Percentiles rank a stretch among this genome's conserved stretches.
These are phyloP conservation scores for Euphorbia lathyris DNA, from an alignment of 345 rosid species.

Conservation along the genomic window DNA sequence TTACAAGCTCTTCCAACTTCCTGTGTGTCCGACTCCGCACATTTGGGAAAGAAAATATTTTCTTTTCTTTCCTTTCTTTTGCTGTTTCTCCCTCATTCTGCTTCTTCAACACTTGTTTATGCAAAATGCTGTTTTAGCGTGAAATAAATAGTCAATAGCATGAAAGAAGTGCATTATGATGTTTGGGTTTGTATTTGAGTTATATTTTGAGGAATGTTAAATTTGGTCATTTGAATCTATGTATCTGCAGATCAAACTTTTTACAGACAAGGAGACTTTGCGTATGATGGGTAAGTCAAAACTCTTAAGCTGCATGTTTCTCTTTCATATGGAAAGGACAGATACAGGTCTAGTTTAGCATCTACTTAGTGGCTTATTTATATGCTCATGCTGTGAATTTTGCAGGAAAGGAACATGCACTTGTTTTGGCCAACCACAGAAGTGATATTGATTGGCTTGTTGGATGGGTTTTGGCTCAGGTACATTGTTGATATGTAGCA, in stretches of 20 bases:
- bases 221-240: slow-evolving; percentile 19
- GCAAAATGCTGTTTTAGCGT: background rate
- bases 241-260: slow-evolving; percentile 61
- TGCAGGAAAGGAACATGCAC: slow-evolving; percentile 94
- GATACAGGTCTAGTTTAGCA: background rate
- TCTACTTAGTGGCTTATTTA: slow-evolving; percentile 1
- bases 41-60: background rate
- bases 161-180: background rate
- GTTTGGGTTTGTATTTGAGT: background rate
- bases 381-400: slow-evolving; percentile 10
- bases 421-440: slow-evolving; percentile 75
- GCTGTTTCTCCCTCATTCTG: no score
- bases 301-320: background rate
- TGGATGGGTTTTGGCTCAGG: slow-evolving; percentile 98
- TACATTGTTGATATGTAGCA: slow-evolving; percentile 15
- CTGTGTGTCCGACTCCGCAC: background rate
- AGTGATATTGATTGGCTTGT: slow-evolving; percentile 99
- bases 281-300: slow-evolving; percentile 62
- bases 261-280: slow-evolving; percentile 65
- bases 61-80: background rate
- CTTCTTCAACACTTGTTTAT: background rate
- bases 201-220: slow-evolving; percentile 5
- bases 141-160: slow-evolving; percentile 4
- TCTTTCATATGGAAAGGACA: background rate
- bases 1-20: background rate